Base-by-base conservation (phyloP, 2,329 filamentous ascomycete species). In the Chaetomium strumarium region DNA sequence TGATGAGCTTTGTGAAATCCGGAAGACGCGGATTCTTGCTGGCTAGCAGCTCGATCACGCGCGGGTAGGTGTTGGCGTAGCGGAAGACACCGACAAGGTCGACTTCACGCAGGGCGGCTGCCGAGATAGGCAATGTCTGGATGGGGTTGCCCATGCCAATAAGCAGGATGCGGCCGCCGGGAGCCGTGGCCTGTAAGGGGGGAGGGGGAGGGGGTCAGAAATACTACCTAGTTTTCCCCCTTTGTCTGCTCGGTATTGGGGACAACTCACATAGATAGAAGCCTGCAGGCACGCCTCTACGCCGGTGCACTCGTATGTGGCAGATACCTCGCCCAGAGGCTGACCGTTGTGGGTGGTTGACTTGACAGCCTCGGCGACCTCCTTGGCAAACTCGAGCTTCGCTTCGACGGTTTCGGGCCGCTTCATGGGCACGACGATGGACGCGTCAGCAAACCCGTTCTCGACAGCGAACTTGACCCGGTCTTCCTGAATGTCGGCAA, bases 291-390 rank as follows among this genome's bases (percentile, higher is more conserved):
- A 91, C 0, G 81, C 80, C 64, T 88, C 86, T 19, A 90, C 86
- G 9, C 88, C 88, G 0, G 88, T 91, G 65, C 86, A 90, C 70
- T 91, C 87, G 63, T 86, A 90, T 2, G 86, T 84, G 1, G 80
- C 79, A 46, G 81, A 78, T 0, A 87, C 78, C 63, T 88, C 83
- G 0, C 73, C 80, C 55, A 87, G 75, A 12, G 77, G 73, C 58
- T 71, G 64, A 2, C 71, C 59, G 13, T 53, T 53, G 1, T 51
- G 65, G 33, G 60, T 56, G 0, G 68, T 67, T 31, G 60, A 60
- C 60, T 69, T 72, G 46, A 77, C 68, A 53, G 68, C 62, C 48
- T 67, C 68, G 1, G 81, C 76, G 1, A 79, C 71, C 36, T 73
- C 70, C 57, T 74, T 72, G 8, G 77, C 77, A 53, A 73, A 78